Evolutionary conservation across 306 rosid species (phyloP).

Genomic region (Glycine latifolia): DNA sequence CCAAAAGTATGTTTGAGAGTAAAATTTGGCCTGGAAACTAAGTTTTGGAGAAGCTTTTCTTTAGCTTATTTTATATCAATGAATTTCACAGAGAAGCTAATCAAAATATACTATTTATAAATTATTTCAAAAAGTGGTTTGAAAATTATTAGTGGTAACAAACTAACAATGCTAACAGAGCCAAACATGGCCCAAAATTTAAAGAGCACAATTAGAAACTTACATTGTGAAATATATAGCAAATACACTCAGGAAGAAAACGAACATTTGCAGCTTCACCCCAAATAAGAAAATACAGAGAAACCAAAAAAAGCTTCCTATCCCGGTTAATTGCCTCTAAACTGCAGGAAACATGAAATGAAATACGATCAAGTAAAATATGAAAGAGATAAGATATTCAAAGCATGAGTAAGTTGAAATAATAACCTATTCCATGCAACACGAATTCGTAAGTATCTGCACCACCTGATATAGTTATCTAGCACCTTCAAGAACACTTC

Average conservation of each 20-base stretch:
- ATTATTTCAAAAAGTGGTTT: background rate
- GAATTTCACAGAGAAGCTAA: too few species aligned
- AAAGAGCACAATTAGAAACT: conserved; percentile 49
- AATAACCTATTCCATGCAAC: conserved; percentile 89
- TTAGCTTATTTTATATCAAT: background rate
- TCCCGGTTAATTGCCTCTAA: conserved; percentile 88
- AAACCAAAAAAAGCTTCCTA: conserved; percentile 82
- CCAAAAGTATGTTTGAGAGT: too few species aligned
- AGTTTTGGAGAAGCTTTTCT: background rate
- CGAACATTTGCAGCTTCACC: conserved; percentile 99
- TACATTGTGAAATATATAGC: conserved; percentile 96
- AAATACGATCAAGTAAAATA: conserved; percentile 45
- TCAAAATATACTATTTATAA: too few species aligned
- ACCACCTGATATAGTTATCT: conserved; percentile 92
- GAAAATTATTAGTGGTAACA: conserved; percentile 8
- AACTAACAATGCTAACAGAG: background rate
- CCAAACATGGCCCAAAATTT: conserved; percentile 5
- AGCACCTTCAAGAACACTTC: conserved; percentile 87
- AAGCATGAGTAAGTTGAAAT: conserved; percentile 40
- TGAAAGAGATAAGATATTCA: conserved; percentile 35
- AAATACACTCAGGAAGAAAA: conserved; percentile 96
- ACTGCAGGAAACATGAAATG: conserved; percentile 60
- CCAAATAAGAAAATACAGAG: conserved; percentile 94
- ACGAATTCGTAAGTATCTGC: conserved; percentile 85
- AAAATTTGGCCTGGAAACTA: too few species aligned